Conservation (phyloP, 2,329 filamentous ascomycete species). For the Fusarium sp. region DNA sequence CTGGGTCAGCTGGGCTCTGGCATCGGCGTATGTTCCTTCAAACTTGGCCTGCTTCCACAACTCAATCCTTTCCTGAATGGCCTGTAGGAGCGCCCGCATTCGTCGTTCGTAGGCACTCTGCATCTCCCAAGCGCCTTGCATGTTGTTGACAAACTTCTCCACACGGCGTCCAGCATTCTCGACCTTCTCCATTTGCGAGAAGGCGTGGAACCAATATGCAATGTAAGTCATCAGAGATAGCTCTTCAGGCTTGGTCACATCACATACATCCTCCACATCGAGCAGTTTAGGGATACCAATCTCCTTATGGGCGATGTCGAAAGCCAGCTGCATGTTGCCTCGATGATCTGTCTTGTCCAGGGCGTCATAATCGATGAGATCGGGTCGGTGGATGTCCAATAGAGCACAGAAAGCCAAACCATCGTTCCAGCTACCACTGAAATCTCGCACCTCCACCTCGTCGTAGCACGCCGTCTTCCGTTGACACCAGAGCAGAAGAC, state of each 20-base stretch:
- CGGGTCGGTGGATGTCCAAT: slow-evolving; percentile 95
- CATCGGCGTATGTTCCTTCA: slow-evolving; percentile 91
- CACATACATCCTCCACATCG: slow-evolving; percentile 97
- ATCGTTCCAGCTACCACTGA: slow-evolving; percentile 97
- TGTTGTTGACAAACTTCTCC: slow-evolving; percentile 98
- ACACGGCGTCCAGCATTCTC: slow-evolving; percentile 96
- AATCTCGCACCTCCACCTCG: slow-evolving; percentile 94
- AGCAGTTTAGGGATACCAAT: slow-evolving; percentile 96
- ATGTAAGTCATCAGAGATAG: slow-evolving; percentile 99
- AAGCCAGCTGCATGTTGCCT: slow-evolving; percentile 98
- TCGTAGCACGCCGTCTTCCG: slow-evolving; percentile 99
- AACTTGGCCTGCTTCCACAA: slow-evolving; percentile 85
- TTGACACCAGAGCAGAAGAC: slow-evolving; percentile 95
- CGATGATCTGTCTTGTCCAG: slow-evolving; percentile 94
- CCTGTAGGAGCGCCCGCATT: slow-evolving; percentile 83
- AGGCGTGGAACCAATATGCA: slow-evolving; percentile 99
- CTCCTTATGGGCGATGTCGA: slow-evolving; percentile 94
- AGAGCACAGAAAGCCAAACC: slow-evolving; percentile 96
- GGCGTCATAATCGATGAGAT: slow-evolving; percentile 95
- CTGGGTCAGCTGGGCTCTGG: slow-evolving; percentile 84
- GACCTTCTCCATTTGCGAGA: slow-evolving; percentile 98
- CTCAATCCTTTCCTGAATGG: slow-evolving; percentile 79
- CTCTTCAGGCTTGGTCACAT: slow-evolving; percentile 95
- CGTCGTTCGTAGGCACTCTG: slow-evolving; percentile 94
- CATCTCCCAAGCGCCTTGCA: slow-evolving; percentile 99